Evolutionary conservation across 257 asterid species (phyloP), one percentile per base, ranked within the genome.

Genomic region (Solanum dulcamara): DNA sequence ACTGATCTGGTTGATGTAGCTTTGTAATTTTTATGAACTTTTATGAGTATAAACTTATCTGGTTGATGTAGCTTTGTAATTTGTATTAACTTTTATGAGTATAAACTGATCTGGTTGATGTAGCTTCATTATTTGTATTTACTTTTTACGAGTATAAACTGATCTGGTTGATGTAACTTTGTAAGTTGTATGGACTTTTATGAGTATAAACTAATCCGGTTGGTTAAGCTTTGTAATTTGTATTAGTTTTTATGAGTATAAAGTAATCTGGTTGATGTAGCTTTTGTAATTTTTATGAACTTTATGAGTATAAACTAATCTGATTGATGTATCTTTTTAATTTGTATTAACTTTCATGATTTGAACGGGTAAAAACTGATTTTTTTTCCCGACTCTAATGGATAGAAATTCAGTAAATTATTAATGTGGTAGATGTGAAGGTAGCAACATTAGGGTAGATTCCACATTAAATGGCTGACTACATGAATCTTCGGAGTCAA

Each of bases 341-440:
- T 15, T 32, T 30, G 40, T 15, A 7, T 30, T 1, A 11, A 62
- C 10, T 10, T 55, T n/a, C 66, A n/a, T 24, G 9, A 2, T 1
- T 0, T 4, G 18, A 60, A 60, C 24, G 2, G 66, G 5, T 60
- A 5, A 62, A 13, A 7, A 2, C 10, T 13, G 6, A 0, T 62
- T 30, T 18, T 7, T 24, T 24, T 32, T 1, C n/a, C n/a, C n/a
- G 0, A 32, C 13, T 32, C 44, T 0, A 71, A n/a, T 1, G 13
- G 13, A 15, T 7, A 10, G 13, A 0, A 0, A 6, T 12, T 5
- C 20, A 22, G 32, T 0, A 24, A 0, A 13, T 42, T 14, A 7
- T 2, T n/a, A 42, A 14, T 24, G 14, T 42, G 81, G 35, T 3
- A 42, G 81, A 42, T 74, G 4, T 2, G 10, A 0, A 5, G 32